Base-by-base conservation (phyloP, 495 filamentous ascomycete species). In the Xylaria cubensis region DNA sequence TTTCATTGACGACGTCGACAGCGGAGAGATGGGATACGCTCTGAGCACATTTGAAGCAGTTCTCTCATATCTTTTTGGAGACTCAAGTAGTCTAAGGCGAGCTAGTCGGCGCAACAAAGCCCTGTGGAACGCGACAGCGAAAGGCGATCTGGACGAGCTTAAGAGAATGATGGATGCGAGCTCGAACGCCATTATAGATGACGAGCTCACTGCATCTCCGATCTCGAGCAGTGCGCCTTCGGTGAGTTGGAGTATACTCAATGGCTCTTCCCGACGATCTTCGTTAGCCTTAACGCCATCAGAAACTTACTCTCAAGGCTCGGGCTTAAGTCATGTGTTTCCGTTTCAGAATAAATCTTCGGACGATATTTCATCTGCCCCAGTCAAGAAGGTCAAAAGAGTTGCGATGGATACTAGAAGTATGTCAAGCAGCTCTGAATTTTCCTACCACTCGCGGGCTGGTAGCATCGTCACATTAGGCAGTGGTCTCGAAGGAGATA, bases 11-110 rank as follows among this genome's bases (percentile, higher is more conserved):
- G 97, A 98, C 84, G 94, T 98, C 15, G 97, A 99, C 68, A 95
- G 90, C 77, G 97, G 97, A 42, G 97, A 99, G 83, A 92, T 95
- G 85, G 97, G 97, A 32, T 99, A 99, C 82, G 94, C 97, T 7
- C 83, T 99, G 42, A 98, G 95, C 78, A 99, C 97, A 0, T 92
- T 97, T 63, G 97, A 99, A 82, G 97, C 94, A 0, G 97, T 99
- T 5, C 83, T 99, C 15, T 92, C 94, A 10, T 98, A 99, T 81
- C 88, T 99, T 21, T 88, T 91, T 26, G 90, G 90, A 34, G 94
- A 97, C 74, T 94, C 94, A 0, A 91, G 90, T 24, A 92, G 89
- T 26, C 81, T 99, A 46, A 88, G 94, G 69, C 91, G 90, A 76
- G 92, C 95, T 13, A 99, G 97, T 80, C 86, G 89, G 61, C 86